These are phyloP conservation scores for Cucumis melo DNA, from an alignment of 306 rosid genomes.

Conservation along the genomic window DNA sequence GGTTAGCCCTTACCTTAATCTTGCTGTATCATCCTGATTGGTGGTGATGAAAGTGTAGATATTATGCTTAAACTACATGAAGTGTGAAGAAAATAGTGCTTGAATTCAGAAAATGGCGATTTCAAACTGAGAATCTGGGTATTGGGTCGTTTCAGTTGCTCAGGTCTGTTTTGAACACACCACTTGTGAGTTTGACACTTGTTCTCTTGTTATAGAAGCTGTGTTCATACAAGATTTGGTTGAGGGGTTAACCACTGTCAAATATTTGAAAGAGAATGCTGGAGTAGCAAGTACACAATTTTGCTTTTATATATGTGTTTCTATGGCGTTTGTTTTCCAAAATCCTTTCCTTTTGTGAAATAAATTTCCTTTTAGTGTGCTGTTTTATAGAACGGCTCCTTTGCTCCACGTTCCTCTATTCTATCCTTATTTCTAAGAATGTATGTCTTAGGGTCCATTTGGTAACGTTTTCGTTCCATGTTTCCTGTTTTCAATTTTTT, in stretches of 20 bases:
- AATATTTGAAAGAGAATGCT: neutral
- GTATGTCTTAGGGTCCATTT: too few species aligned
- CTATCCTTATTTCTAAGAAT: neutral
- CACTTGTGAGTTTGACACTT: neutral
- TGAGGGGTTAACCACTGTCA: neutral
- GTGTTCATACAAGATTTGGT: neutral
- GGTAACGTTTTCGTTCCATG: too few species aligned
- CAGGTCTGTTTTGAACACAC: neutral
- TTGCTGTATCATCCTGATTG: neutral
- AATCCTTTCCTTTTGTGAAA: neutral
- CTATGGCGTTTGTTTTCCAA: neutral
- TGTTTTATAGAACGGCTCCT: neutral
- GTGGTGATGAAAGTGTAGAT: neutral
- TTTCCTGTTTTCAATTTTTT: too few species aligned
- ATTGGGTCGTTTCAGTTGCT: neutral
- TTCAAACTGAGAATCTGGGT: neutral
- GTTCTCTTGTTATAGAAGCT: neutral
- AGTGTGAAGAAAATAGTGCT: neutral
- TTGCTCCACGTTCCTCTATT: neutral
- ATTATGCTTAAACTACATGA: neutral
- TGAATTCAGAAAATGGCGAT: neutral
- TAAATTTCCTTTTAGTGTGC: neutral
- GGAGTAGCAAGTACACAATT: neutral
- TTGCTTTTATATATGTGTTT: neutral
- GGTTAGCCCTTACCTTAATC: constrained; percentile 29